Evolutionary conservation across 257 asterid genomes (phyloP), one percentile per base, ranked within the genome.

Genomic region (Solanum sejunctum): DNA sequence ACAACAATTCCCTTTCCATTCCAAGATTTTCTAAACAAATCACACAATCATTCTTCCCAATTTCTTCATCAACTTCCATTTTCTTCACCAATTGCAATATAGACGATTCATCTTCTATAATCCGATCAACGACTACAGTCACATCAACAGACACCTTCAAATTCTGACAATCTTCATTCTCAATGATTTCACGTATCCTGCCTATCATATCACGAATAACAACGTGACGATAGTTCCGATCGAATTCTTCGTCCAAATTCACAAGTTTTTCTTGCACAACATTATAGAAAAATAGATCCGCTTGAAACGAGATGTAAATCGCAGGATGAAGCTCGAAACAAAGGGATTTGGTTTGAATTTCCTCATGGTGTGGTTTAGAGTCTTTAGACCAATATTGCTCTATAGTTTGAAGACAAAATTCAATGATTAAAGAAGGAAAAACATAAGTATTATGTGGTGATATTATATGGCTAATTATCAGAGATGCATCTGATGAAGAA

Each of bases 251-350:
- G 0, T 13, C 66, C 13, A 58, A 58, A 58, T n/a, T 0, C n/a
- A 3, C 0, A 0, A 58, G 28, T 0, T 58, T 10, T 20, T n/a
- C 66, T 20, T 0, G 7, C 28, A 58, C 1, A 10, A 23, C 13
- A 0, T 12, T 1, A 20, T 58, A 58, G 13, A 58, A 58, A 1
- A 18, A 57, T 13, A 58, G n/a, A 2, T 20, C 66, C 9, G 20
- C 28, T 4, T 23, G 9, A 43, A 1, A 58, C 0, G 13, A 9
- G 4, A 2, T 9, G 66, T 9, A 57, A 7, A 56, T 3, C 8
- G 8, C 8, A 56, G 23, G 5, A 21, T 18, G 23, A 56, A 56
- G 5, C 5, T 56, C 18, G 61, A 17, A 17, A 56, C 21, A 17
- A 56, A 56, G 61, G 61, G 5, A 17, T 56, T 56, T 56, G 0